Percentiles rank a stretch among this genome's conserved stretches.
Conservation (phyloP, 768 basidiomycete species). For the Nidula microcarpa region DNA sequence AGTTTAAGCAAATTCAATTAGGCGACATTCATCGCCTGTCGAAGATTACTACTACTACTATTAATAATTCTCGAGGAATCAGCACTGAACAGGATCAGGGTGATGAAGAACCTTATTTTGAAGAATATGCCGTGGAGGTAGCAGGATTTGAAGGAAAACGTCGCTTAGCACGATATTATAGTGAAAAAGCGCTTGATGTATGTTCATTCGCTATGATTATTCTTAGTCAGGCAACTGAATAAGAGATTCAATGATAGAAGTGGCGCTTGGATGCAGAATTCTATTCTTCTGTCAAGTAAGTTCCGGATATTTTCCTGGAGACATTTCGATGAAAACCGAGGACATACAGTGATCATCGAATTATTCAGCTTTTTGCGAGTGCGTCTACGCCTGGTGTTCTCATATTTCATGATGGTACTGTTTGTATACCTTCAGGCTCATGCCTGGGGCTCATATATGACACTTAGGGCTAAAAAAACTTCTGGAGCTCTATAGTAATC, state of each 20-base stretch:
- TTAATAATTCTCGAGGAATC: no score
- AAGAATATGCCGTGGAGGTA: not conserved
- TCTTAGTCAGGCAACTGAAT: not conserved
- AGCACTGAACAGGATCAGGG: not conserved
- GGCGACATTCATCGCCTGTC: not conserved
- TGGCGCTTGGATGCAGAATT: not conserved
- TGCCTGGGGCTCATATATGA: not conserved
- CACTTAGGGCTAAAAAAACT: not conserved
- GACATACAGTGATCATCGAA: not conserved
- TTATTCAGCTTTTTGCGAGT: not conserved
- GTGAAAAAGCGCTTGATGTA: not conserved
- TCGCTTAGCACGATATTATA: not conserved
- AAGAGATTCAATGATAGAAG: not conserved
- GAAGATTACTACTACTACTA: not conserved
- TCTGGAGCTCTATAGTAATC: not conserved
- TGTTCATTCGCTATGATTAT: not conserved
- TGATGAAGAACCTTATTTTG: not conserved
- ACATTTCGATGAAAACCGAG: not conserved
- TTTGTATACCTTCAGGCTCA: not conserved
- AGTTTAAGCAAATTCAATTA: not conserved
- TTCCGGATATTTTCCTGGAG: not conserved
- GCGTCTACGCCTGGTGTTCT: not conserved
- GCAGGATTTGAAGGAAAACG: not conserved
- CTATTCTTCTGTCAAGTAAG: not conserved
- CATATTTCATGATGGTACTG: not conserved